These are phyloP conservation scores for Anisogramma anomala DNA, from an alignment of 2,329 filamentous ascomycete species.

Conservation along the genomic window DNA sequence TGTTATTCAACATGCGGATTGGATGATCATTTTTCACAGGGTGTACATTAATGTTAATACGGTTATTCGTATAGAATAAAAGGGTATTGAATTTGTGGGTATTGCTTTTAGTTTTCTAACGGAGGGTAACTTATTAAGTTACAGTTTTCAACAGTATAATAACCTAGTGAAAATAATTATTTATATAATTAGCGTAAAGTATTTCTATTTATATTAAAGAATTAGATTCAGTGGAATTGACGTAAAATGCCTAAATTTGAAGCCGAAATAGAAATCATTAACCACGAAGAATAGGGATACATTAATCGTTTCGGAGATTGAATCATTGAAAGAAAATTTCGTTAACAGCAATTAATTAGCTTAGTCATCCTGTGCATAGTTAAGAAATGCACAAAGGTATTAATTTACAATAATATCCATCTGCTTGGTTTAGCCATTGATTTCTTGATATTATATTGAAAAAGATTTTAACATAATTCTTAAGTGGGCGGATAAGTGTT, in stretches of 20 bases:
- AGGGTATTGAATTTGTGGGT: neutral
- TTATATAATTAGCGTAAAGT: neutral
- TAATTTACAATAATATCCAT: neutral
- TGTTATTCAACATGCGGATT: conserved; percentile 15
- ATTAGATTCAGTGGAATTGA: neutral
- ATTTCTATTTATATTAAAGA: neutral
- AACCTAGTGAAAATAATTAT: neutral
- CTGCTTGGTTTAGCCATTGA: conserved; percentile 9
- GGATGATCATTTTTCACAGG: conserved; percentile 19
- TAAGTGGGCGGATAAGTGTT: conserved; percentile 1
- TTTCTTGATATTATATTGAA: neutral
- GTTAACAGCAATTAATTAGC: conserved; percentile 9
- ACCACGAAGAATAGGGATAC: conserved; percentile 12
- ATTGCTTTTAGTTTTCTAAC: neutral
- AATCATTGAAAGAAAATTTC: conserved; percentile 16
- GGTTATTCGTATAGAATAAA: neutral
- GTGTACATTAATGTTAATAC: neutral
- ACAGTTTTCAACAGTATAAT: neutral
- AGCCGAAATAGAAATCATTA: conserved; percentile 7
- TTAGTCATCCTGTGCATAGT: conserved; percentile 15
- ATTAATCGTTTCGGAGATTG: conserved; percentile 9
- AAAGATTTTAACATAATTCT: neutral
- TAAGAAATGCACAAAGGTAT: conserved; percentile 9
- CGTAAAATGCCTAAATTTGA: neutral
- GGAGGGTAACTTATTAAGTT: neutral